Base-by-base conservation (phyloP, 2,329 filamentous ascomycete species). In the Claviceps cyperi region DNA sequence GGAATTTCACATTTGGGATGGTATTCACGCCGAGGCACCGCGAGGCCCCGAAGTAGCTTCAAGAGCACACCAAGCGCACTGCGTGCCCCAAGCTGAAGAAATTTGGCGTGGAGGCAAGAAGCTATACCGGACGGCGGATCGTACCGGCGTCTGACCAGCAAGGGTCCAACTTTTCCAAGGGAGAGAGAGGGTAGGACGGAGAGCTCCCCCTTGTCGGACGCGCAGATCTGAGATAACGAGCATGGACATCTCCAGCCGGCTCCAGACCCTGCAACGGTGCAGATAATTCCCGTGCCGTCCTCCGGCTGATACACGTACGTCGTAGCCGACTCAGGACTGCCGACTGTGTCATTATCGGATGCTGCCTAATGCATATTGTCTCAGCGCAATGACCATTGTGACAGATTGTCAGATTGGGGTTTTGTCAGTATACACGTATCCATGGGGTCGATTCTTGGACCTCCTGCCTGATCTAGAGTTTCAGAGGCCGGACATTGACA, bases 321-420 rank as follows among this genome's bases (percentile, higher is more conserved):
- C n/a, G n/a, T 28, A 28, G 28, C 28, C 28, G 14, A 6, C n/a
- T n/a, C n/a, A n/a, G n/a, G n/a, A n/a, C 5, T 22, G 39, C 19
- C 17, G 39, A 22, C 40, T 22, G 19, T 21, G 22, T 8, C 13
- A 22, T 22, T 22, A 43, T 15, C 40, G 19, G 14, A 14, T 22
- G 19, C 14, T 13, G 0, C 3, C 28, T 15, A 15, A 14, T 6
- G 73, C 73, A 4, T 76, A 76, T 55, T 66, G 73, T 24, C 64
- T 77, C 47, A 75, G 71, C 53, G 70, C 70, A 51, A 69, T 77
- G 69, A 75, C 65, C 14, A 69, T 77, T 37, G 48, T 74, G n/a
- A 74, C 71, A n/a, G 74, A 77, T 57, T 77, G 71, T n/a, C n/a
- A n/a, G n/a, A n/a, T n/a, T n/a, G n/a, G n/a, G n/a, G 71, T 61